A percentile compares a stretch with the other conserved stretches of the same genome.
Conservation (phyloP, 768 basidiomycete species). For the Tulasnella sp. region DNA sequence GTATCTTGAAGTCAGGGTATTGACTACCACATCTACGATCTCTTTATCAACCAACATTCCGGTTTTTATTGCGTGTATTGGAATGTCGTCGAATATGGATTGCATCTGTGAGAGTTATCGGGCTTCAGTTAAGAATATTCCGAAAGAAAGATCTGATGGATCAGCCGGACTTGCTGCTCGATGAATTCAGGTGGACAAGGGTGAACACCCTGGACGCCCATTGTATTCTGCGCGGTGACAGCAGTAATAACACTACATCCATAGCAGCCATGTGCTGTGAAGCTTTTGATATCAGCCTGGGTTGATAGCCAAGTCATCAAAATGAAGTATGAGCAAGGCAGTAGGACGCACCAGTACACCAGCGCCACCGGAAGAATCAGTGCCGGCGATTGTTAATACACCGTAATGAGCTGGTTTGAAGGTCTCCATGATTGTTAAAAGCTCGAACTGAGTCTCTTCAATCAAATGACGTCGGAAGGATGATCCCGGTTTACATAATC, state of each 20-base stretch:
- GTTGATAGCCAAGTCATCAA: neutral
- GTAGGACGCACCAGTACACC: slow-evolving; percentile 59
- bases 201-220: slow-evolving; percentile 64
- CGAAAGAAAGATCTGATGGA: too few species aligned
- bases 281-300: slow-evolving; percentile 78
- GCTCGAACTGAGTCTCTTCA: slow-evolving; percentile 52
- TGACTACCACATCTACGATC: slow-evolving; percentile 39
- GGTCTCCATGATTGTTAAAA: slow-evolving; percentile 53
- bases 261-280: slow-evolving; percentile 65
- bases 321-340: neutral
- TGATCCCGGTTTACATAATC: too few species aligned
- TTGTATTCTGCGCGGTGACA: slow-evolving; percentile 80
- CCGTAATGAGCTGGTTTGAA: too few species aligned
- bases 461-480: slow-evolving; percentile 42
- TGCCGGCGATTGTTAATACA: slow-evolving; percentile 66
- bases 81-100: slow-evolving; percentile 58
- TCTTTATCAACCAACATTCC: slow-evolving; percentile 71
- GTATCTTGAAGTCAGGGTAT: slow-evolving; percentile 37
- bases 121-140: too few species aligned
- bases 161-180: slow-evolving; percentile 49
- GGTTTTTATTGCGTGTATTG: slow-evolving; percentile 64
- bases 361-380: slow-evolving; percentile 75
- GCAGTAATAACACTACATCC: slow-evolving; percentile 76
- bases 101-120: slow-evolving; percentile 47
- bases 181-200: slow-evolving; percentile 58